These are phyloP conservation scores for Melastoma malabathricum DNA, from an alignment of 345 rosid genomes.

Conservation along the genomic window DNA sequence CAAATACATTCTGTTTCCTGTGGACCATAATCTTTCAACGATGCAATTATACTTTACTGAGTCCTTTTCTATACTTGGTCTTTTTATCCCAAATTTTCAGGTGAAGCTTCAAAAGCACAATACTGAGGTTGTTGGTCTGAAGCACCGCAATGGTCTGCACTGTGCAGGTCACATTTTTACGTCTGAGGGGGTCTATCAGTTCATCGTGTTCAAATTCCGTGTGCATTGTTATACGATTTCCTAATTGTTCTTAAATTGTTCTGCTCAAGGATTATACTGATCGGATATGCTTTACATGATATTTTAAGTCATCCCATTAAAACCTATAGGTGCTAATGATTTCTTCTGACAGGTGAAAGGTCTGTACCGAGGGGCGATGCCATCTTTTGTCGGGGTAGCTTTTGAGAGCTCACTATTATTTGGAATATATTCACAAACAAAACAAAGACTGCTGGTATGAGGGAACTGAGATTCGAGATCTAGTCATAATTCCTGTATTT, in stretches of 20 bases:
- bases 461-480: not conserved
- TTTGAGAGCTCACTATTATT: slow-evolving; percentile 88
- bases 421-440: slow-evolving; percentile 88
- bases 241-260: no score
- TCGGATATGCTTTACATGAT: no score
- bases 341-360: slow-evolving; percentile 56
- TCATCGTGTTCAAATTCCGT: not conserved
- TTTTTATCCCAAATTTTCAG: slow-evolving; percentile 16
- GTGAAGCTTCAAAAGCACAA: slow-evolving; percentile 92
- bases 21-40: no score
- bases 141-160: slow-evolving; percentile 71
- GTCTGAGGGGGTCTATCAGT: slow-evolving; percentile 63
- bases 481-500: slow-evolving; percentile 3
- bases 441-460: slow-evolving; percentile 58
- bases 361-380: slow-evolving; percentile 79
- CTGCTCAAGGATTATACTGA: no score
- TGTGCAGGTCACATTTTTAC: slow-evolving; percentile 65
- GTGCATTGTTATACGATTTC: no score
- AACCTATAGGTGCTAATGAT: not conserved
- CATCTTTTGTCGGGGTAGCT: slow-evolving; percentile 82
- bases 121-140: slow-evolving; percentile 60
- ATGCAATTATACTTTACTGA: not conserved
- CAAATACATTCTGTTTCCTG: no score
- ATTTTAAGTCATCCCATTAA: no score
- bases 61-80: slow-evolving; percentile 1